Evolutionary conservation across 2,329 filamentous ascomycete genomes (phyloP), one percentile per base, ranked within the genome.

Genomic region (Colletotrichum ledebouriae): DNA sequence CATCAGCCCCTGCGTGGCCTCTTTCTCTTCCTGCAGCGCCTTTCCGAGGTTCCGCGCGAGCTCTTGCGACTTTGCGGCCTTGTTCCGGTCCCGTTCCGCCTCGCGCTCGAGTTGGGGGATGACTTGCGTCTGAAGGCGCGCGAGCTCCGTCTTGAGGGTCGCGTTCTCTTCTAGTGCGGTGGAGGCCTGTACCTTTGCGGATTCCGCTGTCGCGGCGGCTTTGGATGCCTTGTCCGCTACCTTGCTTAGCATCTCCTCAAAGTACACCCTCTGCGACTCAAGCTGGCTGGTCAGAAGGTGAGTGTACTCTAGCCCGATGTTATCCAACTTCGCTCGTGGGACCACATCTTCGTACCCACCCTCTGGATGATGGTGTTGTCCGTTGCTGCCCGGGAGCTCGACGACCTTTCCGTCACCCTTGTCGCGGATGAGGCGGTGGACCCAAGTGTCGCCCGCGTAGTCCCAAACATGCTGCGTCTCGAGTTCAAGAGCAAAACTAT

Each of bases 391-490:
- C 0, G 94, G 93, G n/a, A 98, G 85, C 78, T 98, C 95, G 17
- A 98, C 92, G 3, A 97, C 86, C 78, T 97, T 97, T 25, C 93
- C 93, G 77, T 97, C 94, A 10, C 93, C 91, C 81, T 98, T 97
- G 76, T 94, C 94, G 72, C 97, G 92, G 63, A 99, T 97, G 59
- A 98, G 88, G 10, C 96, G 91, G 79, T 99, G 96, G 56, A 98
- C 96, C 85, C 97, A 99, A 75, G 92, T 92, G 76, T 99, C 96
- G 4, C 93, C 94, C 0, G 93, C 93, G 72, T 99, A 99, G 79
- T 99, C 96, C 96, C 96, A 99, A 1, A 99, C 94, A 73, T 97
- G 92, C 78, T 99, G 95, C 0, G 94, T 97, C 70, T 92, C 90
- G 42, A 98, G 88, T 77, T 99, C 96, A 77, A 99, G 92, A 29